Evolutionary conservation across 2,329 filamentous ascomycete genomes (phyloP), one percentile per base, ranked within the genome.

Genomic region (Neofusicoccum sp.): DNA sequence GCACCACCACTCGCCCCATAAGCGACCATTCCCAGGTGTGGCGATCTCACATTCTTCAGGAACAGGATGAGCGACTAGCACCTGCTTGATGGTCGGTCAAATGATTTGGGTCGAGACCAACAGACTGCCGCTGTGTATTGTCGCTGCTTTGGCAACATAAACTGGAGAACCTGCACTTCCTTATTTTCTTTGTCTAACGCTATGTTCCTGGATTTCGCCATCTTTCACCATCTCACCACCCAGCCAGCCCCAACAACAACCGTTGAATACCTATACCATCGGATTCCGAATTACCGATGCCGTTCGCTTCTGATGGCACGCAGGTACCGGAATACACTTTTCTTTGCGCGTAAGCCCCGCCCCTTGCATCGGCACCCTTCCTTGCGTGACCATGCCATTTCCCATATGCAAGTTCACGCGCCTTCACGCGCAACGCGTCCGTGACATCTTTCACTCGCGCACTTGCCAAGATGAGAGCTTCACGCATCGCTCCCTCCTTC

Each of bases 11-110:
- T 41, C 12, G 12, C 31, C 12, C 9, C n/a, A n/a, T n/a, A n/a
- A n/a, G 6, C n/a, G 14, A 44, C 34, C 12, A 58, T 58, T 34
- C 36, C 36, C 4, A 56, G 37, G 28, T 44, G 28, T 56, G 52
- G 37, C 54, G 45, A 45, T 34, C n/a, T 41, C 29, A 36, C 39
- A 58, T 58, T 58, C 54, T 31, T 58, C 54, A 31, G 37, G 41
- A 58, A 22, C 11, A 3, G 22, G 6, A 16, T 33, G 39, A n/a
- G n/a, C 4, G 9, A 33, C 37, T 33, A 28, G n/a, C 29, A n/a
- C 11, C 9, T 43, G 11, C 14, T 7, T 14, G 16, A 22, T n/a
- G 11, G n/a, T n/a, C n/a, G n/a, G n/a, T n/a, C n/a, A n/a, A n/a
- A n/a, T n/a, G n/a, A n/a, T n/a, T n/a, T n/a, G n/a, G n/a, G n/a